Conservation (phyloP, 257 asterid genomes). For the Fraxinus quadrangulata region DNA sequence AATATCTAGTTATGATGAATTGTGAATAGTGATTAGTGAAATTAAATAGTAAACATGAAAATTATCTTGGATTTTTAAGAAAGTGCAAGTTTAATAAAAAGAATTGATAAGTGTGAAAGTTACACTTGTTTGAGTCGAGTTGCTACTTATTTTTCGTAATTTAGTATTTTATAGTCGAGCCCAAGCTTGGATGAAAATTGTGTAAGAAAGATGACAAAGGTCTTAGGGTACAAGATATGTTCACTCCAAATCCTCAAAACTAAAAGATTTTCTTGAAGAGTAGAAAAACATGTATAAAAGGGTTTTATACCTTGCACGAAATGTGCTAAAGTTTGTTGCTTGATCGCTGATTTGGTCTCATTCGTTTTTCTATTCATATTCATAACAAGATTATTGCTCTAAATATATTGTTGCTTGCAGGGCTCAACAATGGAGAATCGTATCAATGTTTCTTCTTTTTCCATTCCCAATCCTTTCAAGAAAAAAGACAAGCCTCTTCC, state of each 20-base stretch:
- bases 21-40: too few species aligned
- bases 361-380: constrained; percentile 20
- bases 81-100: too few species aligned
- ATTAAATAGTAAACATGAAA: too few species aligned
- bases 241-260: neutral
- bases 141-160: too few species aligned
- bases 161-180: too few species aligned
- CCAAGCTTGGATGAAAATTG: too few species aligned
- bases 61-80: too few species aligned
- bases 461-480: constrained; percentile 32
- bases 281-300: neutral
- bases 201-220: neutral
- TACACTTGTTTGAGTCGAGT: too few species aligned
- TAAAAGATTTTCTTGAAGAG: neutral
- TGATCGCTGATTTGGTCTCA: neutral
- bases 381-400: constrained; percentile 4
- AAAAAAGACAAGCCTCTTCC: constrained; percentile 42
- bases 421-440: constrained; percentile 39
- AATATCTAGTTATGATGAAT: too few species aligned
- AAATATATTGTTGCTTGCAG: constrained; percentile 10
- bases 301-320: neutral
- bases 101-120: too few species aligned
- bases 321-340: constrained; percentile 19
- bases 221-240: neutral
- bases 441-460: constrained; percentile 6